Percentiles rank a stretch among this genome's conserved stretches.
phyloP scores from a whole-genome alignment of 106 monocot genomes.

The Dendrobium catenatum region DNA sequence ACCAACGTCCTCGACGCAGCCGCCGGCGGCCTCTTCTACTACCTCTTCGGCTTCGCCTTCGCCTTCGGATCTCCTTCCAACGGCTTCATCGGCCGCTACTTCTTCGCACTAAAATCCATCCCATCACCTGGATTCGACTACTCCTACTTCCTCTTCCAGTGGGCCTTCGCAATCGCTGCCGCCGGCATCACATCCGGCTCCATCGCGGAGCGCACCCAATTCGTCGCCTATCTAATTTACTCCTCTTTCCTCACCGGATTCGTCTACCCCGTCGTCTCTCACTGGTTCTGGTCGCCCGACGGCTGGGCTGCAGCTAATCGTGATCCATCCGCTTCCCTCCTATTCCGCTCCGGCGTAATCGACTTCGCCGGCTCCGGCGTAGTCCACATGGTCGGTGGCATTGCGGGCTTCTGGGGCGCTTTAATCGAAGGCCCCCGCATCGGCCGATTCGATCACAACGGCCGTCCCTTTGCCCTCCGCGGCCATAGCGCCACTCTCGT shows the following conservation, averaged over 20 bases:
- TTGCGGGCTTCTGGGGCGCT: constrained; percentile 10
- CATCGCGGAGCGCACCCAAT: constrained; percentile 30
- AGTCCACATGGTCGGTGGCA: constrained; percentile 15
- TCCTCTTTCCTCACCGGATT: constrained; percentile 39
- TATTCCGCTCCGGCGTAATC: constrained; percentile 12
- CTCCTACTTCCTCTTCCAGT: constrained; percentile 57
- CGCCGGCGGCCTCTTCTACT: constrained; percentile 22
- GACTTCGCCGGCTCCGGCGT: constrained; percentile 14
- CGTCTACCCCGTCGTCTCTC: constrained; percentile 29
- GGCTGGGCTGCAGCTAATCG: constrained; percentile 3
- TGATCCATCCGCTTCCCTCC: not conserved
- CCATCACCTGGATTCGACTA: constrained; percentile 38
- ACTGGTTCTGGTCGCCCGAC: constrained; percentile 11
- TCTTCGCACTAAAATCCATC: constrained; percentile 35
- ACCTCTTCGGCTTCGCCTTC: constrained; percentile 27
- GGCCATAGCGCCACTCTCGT: constrained; percentile 23
- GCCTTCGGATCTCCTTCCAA: constrained; percentile 33
- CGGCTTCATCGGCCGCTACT: constrained; percentile 44
- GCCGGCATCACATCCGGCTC: constrained; percentile 36
- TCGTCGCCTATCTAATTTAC: constrained; percentile 39
- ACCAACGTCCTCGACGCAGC: constrained; percentile 27
- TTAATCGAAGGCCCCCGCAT: constrained; percentile 14
- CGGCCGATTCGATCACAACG: constrained; percentile 22
- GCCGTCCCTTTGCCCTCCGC: constrained; percentile 7
- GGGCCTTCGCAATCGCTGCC: constrained; percentile 58